Evolutionary conservation across 2,329 filamentous ascomycete species (phyloP).

Genomic region (Beauveria brongniartii): DNA sequence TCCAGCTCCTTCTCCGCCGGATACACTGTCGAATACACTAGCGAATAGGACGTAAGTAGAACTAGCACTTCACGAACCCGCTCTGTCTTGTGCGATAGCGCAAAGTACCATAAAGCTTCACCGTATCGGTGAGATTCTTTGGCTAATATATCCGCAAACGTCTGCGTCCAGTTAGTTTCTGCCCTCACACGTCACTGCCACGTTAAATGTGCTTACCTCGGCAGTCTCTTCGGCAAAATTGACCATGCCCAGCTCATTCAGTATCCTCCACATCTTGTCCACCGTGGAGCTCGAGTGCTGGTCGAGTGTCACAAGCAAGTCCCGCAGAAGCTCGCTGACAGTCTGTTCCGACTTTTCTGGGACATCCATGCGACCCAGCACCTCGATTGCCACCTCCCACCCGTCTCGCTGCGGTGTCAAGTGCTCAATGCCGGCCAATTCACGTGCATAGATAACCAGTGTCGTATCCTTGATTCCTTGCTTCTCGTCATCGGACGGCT

Average conservation of each 20-base stretch:
- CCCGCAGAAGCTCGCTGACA: slow-evolving; percentile 62
- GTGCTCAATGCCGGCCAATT: slow-evolving; percentile 49
- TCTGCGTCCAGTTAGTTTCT: slow-evolving; percentile 40
- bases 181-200: background rate
- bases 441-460: slow-evolving; percentile 66
- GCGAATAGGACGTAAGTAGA: slow-evolving; percentile 76
- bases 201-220: slow-evolving; percentile 52
- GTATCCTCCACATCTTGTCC: slow-evolving; percentile 72
- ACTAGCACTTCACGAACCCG: slow-evolving; percentile 84
- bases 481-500: slow-evolving; percentile 48
- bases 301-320: slow-evolving; percentile 53
- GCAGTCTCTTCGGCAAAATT: slow-evolving; percentile 73
- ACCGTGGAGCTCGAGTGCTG: slow-evolving; percentile 64
- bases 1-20: slow-evolving; percentile 68
- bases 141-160: slow-evolving; percentile 72
- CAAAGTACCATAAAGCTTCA: slow-evolving; percentile 83
- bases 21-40: slow-evolving; percentile 76
- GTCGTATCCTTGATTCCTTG: slow-evolving; percentile 72
- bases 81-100: slow-evolving; percentile 66
- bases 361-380: slow-evolving; percentile 75
- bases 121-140: slow-evolving; percentile 71
- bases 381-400: slow-evolving; percentile 82
- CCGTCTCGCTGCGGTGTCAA: slow-evolving; percentile 53
- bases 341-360: slow-evolving; percentile 61
- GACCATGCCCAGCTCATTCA: slow-evolving; percentile 69